Evolutionary conservation across 139 green algal species (phyloP).

Genomic region (Coccomyxa sp.): DNA sequence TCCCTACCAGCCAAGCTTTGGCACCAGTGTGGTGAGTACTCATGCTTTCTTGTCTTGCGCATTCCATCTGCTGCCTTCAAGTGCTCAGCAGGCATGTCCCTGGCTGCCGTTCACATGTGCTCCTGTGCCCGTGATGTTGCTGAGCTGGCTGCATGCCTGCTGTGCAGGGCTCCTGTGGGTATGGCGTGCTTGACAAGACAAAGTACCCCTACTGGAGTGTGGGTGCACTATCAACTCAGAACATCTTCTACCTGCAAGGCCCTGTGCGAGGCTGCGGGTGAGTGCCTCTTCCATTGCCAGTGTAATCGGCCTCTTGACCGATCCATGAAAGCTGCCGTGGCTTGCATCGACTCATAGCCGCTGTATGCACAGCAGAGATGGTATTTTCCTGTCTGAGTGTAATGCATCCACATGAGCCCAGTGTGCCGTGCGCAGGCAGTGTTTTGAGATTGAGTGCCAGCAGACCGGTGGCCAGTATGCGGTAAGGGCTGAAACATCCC

Average conservation of each 20-base stretch:
- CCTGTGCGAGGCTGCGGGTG: background rate
- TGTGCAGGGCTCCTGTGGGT: slow-evolving; percentile 1
- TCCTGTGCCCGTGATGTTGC: no score
- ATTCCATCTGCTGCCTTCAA: background rate
- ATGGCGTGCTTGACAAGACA: background rate
- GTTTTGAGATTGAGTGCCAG: slow-evolving; percentile 1
- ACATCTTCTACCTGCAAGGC: background rate
- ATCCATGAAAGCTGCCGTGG: background rate
- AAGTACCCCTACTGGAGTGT: slow-evolving; percentile 7
- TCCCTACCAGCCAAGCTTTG: background rate
- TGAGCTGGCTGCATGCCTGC: background rate
- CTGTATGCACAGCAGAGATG: no score
- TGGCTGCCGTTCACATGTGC: no score
- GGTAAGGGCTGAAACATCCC: background rate
- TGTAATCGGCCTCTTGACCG: background rate
- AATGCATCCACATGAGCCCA: no score
- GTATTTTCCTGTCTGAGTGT: no score
- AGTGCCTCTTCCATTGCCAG: background rate
- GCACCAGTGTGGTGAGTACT: background rate
- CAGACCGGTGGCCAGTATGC: slow-evolving; percentile 1
- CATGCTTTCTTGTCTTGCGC: background rate
- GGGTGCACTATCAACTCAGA: background rate
- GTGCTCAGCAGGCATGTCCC: no score
- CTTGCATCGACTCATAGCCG: background rate
- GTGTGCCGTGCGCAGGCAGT: background rate